Evolutionary conservation across 495 filamentous ascomycete species (phyloP).

Genomic region (Penicillium paradoxum): DNA sequence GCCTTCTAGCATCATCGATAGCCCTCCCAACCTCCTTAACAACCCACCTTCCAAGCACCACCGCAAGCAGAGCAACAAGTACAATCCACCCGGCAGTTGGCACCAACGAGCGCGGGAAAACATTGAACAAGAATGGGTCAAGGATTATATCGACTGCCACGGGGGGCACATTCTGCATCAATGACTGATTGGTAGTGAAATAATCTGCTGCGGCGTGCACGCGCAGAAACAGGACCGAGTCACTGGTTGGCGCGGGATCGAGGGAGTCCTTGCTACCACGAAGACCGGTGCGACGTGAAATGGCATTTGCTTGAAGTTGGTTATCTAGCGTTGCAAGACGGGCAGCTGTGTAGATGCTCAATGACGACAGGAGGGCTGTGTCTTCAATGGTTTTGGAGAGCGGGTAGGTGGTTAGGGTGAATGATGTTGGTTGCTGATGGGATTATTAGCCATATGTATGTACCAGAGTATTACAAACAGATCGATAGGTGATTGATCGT

Average conservation of each 20-base stretch:
- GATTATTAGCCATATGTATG: not conserved
- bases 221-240: constrained; percentile 71
- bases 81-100: constrained; percentile 59
- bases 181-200: constrained; percentile 61
- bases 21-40: constrained; percentile 25
- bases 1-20: constrained; percentile 18
- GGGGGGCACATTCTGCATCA: constrained; percentile 72
- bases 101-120: constrained; percentile 65
- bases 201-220: constrained; percentile 77
- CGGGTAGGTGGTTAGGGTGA: constrained; percentile 60
- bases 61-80: constrained; percentile 49
- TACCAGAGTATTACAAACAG: not conserved
- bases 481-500: not conserved
- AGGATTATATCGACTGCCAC: constrained; percentile 83
- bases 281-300: constrained; percentile 2
- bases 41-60: constrained; percentile 39
- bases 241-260: constrained; percentile 21
- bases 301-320: constrained; percentile 12
- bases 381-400: constrained; percentile 54
- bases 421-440: constrained; percentile 79
- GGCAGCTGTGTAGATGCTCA: constrained; percentile 57
- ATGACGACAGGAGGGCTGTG: constrained; percentile 55
- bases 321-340: constrained; percentile 33
- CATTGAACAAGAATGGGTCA: constrained; percentile 73
- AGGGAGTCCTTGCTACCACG: not conserved